Percentiles rank a stretch among this genome's conserved stretches.
Evolutionary conservation across 257 asterid species (phyloP).

Genomic region (Paraleonurus japonicus): DNA sequence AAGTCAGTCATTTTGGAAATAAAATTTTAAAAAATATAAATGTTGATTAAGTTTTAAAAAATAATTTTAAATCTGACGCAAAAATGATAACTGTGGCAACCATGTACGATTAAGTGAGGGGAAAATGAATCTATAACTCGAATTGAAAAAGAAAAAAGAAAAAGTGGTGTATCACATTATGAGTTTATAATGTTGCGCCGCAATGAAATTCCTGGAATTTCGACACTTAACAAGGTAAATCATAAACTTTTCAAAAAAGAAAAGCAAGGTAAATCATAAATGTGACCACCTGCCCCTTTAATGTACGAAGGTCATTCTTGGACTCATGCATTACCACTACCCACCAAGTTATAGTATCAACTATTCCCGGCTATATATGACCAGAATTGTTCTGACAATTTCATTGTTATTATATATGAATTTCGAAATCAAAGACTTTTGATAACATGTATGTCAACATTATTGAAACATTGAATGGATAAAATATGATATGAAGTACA

Average conservation of each 20-base stretch:
- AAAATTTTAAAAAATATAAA: no score
- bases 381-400: neutral
- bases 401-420: neutral
- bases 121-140: no score
- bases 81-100: no score
- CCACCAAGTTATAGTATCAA: neutral
- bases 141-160: no score
- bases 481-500: neutral
- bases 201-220: constrained; percentile 12
- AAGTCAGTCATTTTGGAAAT: no score
- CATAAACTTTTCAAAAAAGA: no score
- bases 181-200: no score
- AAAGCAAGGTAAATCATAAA: no score
- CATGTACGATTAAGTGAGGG: no score
- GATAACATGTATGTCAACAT: neutral
- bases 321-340: neutral
- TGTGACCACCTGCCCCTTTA: constrained; percentile 20
- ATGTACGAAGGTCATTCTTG: constrained; percentile 20
- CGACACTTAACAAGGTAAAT: constrained; percentile 24
- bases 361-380: neutral
- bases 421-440: neutral
- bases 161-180: no score
- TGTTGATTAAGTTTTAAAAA: no score
- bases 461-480: neutral
- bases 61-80: no score